Evolutionary conservation across 2,329 filamentous ascomycete species (phyloP).

Genomic region (Cladosporium velox): DNA sequence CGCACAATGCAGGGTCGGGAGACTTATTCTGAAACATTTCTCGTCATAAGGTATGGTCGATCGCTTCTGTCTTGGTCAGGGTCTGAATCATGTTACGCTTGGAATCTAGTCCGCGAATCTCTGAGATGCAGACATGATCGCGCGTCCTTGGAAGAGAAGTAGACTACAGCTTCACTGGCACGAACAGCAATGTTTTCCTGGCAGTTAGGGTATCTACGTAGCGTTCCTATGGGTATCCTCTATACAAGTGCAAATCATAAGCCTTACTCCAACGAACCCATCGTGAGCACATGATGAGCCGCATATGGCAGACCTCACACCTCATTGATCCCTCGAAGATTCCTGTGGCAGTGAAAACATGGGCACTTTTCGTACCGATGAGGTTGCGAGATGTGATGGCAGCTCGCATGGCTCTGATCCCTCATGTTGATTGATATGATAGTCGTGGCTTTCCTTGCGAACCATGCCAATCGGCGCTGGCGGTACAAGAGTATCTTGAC

Average conservation of each 20-base stretch:
- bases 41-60: conserved; percentile 11
- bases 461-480: conserved; percentile 21
- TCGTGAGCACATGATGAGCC: background rate
- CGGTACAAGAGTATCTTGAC: conserved; percentile 26
- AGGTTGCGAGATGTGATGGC: conserved; percentile 30
- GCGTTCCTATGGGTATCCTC: background rate
- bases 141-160: too few relatives aligned
- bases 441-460: conserved; percentile 2
- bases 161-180: background rate
- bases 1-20: conserved; percentile 1
- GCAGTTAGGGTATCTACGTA: background rate
- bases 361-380: conserved; percentile 39
- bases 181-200: background rate
- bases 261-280: background rate
- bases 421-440: conserved; percentile 2
- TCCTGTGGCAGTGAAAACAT: conserved; percentile 48
- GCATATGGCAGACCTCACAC: background rate
- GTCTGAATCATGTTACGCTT: background rate
- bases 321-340: conserved; percentile 41
- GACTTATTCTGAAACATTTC: conserved; percentile 2
- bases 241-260: background rate
- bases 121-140: background rate
- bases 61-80: background rate
- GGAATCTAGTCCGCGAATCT: background rate
- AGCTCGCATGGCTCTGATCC: conserved; percentile 27